phyloP scores from a whole-genome alignment of 2,329 filamentous ascomycete species.

The Coniochaeta sp. region DNA sequence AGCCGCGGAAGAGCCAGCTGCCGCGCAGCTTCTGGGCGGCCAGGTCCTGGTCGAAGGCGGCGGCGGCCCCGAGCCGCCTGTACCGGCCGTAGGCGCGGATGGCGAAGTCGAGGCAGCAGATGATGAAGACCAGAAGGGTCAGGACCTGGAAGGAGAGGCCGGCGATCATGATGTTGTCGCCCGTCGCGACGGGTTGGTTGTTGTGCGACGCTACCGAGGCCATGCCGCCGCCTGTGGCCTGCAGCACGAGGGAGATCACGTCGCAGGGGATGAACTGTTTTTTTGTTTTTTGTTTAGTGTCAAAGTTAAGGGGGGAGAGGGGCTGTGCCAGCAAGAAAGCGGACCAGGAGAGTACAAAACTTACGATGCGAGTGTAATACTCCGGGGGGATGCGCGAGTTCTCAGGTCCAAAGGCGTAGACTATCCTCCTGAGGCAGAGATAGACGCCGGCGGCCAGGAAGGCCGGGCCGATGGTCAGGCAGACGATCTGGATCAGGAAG shows the following conservation, averaged over 20 bases:
- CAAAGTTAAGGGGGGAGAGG: too few species aligned
- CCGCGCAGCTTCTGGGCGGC: constrained; percentile 26
- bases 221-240: constrained; percentile 52
- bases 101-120: constrained; percentile 41
- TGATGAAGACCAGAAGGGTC: constrained; percentile 47
- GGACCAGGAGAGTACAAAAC: too few species aligned
- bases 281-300: not conserved
- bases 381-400: constrained; percentile 39
- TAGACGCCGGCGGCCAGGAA: constrained; percentile 60
- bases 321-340: too few species aligned
- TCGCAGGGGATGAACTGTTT: constrained; percentile 58
- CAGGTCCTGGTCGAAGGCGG: constrained; percentile 28
- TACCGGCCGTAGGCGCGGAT: constrained; percentile 28
- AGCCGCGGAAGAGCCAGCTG: constrained; percentile 40
- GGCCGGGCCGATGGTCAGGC: constrained; percentile 56
- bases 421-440: constrained; percentile 46
- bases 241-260: constrained; percentile 50
- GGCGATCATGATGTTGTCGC: constrained; percentile 58
- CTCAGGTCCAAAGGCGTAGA: constrained; percentile 37
- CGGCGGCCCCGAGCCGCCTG: constrained; percentile 22
- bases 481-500: constrained; percentile 51
- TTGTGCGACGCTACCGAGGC: constrained; percentile 33
- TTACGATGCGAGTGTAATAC: constrained; percentile 40
- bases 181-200: constrained; percentile 25
- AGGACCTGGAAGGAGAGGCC: constrained; percentile 55